Conservation (phyloP, 768 basidiomycete species). For the Tulasnella sp. region DNA sequence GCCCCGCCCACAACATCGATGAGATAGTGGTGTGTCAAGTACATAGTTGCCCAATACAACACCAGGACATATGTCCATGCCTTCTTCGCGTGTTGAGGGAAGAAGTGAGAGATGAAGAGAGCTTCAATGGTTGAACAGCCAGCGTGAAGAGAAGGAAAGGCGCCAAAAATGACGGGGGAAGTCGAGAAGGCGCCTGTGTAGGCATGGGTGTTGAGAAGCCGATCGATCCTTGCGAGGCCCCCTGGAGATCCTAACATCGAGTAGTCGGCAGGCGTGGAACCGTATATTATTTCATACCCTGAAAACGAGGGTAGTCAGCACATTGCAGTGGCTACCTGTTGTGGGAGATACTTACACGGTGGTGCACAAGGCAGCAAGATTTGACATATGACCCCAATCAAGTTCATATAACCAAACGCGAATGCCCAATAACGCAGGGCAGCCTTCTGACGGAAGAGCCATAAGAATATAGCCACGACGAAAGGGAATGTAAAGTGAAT, state of each 20-base stretch:
- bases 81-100: constrained; percentile 54
- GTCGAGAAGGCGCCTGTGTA: constrained; percentile 75
- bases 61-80: constrained; percentile 75
- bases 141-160: constrained; percentile 89
- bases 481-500: constrained; percentile 82
- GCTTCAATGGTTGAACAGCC: constrained; percentile 86
- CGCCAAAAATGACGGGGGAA: constrained; percentile 91
- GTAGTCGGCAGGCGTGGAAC: constrained; percentile 90
- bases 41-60: constrained; percentile 98
- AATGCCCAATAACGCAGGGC: constrained; percentile 73
- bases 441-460: constrained; percentile 77
- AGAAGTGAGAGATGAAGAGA: constrained; percentile 89
- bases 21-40: constrained; percentile 95
- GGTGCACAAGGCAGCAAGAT: constrained; percentile 85
- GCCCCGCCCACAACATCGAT: constrained; percentile 94
- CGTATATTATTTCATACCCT: constrained; percentile 96
- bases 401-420: constrained; percentile 88
- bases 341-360: constrained; percentile 38
- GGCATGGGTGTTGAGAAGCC: constrained; percentile 58
- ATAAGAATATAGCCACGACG: constrained; percentile 70
- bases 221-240: constrained; percentile 84
- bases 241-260: constrained; percentile 84
- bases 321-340: neutral
- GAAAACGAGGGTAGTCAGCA: constrained; percentile 22
- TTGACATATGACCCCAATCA: constrained; percentile 76